Evolutionary conservation across 2,329 filamentous ascomycete species (phyloP).

Genomic region (Colletotrichum graminicola): DNA sequence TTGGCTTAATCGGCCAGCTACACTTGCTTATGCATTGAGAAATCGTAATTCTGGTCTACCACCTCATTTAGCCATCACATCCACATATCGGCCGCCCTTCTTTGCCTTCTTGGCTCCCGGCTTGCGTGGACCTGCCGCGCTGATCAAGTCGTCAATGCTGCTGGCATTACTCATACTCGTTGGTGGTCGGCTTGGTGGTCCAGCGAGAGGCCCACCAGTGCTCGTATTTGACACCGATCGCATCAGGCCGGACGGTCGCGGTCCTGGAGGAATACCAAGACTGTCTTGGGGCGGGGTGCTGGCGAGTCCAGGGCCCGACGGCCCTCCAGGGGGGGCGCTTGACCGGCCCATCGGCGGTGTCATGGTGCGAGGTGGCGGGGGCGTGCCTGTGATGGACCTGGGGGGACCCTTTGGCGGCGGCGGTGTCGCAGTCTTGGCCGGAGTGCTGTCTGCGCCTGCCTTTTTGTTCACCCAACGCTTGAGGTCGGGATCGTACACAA

Average conservation of each 20-base stretch:
- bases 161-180: constrained; percentile 93
- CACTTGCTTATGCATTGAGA: constrained; percentile 20
- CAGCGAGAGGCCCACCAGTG: constrained; percentile 53
- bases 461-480: constrained; percentile 99
- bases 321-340: constrained; percentile 45
- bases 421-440: constrained; percentile 75
- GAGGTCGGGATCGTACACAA: constrained; percentile 94
- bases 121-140: constrained; percentile 78
- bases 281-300: constrained; percentile 51
- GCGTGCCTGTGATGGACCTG: constrained; percentile 65
- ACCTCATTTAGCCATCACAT: constrained; percentile 85
- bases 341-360: constrained; percentile 48
- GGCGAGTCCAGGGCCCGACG: constrained; percentile 45
- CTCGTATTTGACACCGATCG: constrained; percentile 64
- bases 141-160: constrained; percentile 93
- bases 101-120: constrained; percentile 75
- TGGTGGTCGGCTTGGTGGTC: constrained; percentile 76
- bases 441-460: constrained; percentile 72
- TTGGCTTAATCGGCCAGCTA: constrained; percentile 7
- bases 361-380: constrained; percentile 61
- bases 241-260: constrained; percentile 52
- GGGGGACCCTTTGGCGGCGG: constrained; percentile 79
- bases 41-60: constrained; percentile 12
- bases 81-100: constrained; percentile 90
- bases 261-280: constrained; percentile 47